A percentile compares a stretch with the other conserved stretches of the same genome.
Evolutionary conservation across 805 yeast species (phyloP).

Genomic region (Wickerhamiella siamensis): DNA sequence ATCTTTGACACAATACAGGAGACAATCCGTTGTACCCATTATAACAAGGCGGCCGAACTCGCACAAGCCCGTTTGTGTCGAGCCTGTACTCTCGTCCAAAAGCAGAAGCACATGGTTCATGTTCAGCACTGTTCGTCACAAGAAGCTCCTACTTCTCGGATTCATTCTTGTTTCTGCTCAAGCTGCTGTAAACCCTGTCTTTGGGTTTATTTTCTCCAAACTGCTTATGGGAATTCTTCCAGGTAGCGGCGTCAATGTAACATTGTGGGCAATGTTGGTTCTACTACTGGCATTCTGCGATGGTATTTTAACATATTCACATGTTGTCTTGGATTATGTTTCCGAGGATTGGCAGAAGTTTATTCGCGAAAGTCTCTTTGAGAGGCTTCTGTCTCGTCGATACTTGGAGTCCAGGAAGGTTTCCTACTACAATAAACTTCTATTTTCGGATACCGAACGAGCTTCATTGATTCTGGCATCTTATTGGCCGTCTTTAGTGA

Average conservation of each 20-base stretch:
- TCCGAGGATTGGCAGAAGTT: conserved; percentile 55
- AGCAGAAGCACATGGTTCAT: neutral
- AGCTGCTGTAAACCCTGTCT: conserved; percentile 59
- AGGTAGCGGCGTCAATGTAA: conserved; percentile 17
- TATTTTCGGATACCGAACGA: conserved; percentile 75
- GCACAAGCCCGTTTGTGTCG: neutral
- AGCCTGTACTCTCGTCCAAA: neutral
- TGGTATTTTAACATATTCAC: conserved; percentile 39
- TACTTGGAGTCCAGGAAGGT: conserved; percentile 31
- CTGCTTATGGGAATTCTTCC: conserved; percentile 52
- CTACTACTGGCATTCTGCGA: conserved; percentile 48
- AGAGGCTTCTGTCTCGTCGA: conserved; percentile 36
- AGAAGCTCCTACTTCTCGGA: conserved; percentile 32
- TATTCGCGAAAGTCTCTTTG: conserved; percentile 38
- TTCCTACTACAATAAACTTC: conserved; percentile 41
- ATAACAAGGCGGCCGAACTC: neutral
- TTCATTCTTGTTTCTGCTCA: conserved; percentile 36
- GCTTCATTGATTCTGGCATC: conserved; percentile 50
- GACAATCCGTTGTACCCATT: neutral
- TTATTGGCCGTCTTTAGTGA: conserved; percentile 40
- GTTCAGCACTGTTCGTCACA: conserved; percentile 10
- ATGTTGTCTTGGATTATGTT: conserved; percentile 38
- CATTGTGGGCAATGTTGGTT: conserved; percentile 56
- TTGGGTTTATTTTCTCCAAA: conserved; percentile 64
- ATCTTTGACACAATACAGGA: neutral